Evolutionary conservation across 2,329 filamentous ascomycete species (phyloP).

Genomic region (Emericellopsis cladophorae): DNA sequence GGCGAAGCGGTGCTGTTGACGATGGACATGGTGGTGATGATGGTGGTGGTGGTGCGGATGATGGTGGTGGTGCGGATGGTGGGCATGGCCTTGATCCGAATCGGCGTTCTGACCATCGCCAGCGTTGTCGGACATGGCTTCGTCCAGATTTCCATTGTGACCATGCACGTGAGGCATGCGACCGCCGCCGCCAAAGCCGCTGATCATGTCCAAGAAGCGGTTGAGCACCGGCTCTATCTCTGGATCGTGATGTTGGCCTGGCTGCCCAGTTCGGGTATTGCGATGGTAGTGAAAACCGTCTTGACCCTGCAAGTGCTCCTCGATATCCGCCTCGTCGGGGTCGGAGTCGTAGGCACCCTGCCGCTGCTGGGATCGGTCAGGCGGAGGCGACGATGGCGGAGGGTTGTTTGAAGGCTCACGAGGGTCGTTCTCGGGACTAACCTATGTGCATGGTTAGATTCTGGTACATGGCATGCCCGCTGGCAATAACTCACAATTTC

Average conservation of each 20-base stretch:
- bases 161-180: too few species aligned
- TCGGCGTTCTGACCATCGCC: background rate
- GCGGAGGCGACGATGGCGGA: slow-evolving; percentile 3
- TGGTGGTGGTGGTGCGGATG: background rate
- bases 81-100: slow-evolving; percentile 1
- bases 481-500: slow-evolving; percentile 61
- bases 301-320: slow-evolving; percentile 32
- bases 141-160: slow-evolving; percentile 2
- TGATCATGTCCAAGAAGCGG: slow-evolving; percentile 31
- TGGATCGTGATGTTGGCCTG: slow-evolving; percentile 15
- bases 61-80: background rate
- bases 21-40: background rate
- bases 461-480: background rate
- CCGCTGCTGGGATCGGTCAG: slow-evolving; percentile 14
- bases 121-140: background rate
- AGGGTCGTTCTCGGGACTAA: slow-evolving; percentile 49
- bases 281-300: slow-evolving; percentile 27
- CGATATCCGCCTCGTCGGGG: slow-evolving; percentile 46
- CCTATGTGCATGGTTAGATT: slow-evolving; percentile 19
- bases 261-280: slow-evolving; percentile 15
- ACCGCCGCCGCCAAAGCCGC: slow-evolving; percentile 15
- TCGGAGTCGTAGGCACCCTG: slow-evolving; percentile 32
- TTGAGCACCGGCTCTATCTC: slow-evolving; percentile 23
- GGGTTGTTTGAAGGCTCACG: slow-evolving; percentile 24
- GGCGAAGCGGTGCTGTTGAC: background rate